Conservation (phyloP, 2,329 filamentous ascomycete genomes). For the Monosporascus sp. region DNA sequence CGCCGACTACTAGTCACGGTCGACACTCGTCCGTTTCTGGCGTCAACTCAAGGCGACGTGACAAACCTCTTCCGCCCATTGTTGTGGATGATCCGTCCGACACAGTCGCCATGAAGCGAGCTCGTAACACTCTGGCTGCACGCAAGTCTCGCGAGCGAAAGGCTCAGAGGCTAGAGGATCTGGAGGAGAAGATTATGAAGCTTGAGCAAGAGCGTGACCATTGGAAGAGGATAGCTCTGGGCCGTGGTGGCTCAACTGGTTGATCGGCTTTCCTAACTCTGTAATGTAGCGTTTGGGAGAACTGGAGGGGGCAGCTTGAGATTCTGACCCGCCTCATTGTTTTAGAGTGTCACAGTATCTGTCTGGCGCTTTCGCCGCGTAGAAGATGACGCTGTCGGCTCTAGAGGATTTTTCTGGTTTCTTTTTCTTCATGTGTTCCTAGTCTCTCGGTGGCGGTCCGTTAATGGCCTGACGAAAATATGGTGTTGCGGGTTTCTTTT, state of each 20-base stretch:
- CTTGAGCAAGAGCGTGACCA: constrained; percentile 62
- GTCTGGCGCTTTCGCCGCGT: constrained; percentile 19
- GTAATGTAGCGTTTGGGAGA: constrained; percentile 17
- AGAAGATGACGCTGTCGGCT: constrained; percentile 18
- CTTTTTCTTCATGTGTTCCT: constrained; percentile 16
- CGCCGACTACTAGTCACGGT: constrained; percentile 36
- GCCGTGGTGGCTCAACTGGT: constrained; percentile 30
- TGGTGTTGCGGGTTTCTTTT: constrained; percentile 1
- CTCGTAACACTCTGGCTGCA: constrained; percentile 87
- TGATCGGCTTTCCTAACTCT: constrained; percentile 18
- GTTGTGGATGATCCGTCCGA: constrained; percentile 69
- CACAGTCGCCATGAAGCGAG: constrained; percentile 81
- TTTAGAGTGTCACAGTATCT: constrained; percentile 18
- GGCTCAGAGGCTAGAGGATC: constrained; percentile 65
- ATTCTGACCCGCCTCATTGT: constrained; percentile 17
- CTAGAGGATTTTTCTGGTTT: constrained; percentile 11
- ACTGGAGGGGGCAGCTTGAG: constrained; percentile 28
- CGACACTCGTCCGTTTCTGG: constrained; percentile 67
- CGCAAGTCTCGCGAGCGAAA: constrained; percentile 90
- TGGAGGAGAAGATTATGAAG: constrained; percentile 69
- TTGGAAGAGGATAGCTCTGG: constrained; percentile 55
- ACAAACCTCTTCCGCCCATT: constrained; percentile 77
- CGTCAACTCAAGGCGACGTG: constrained; percentile 67
- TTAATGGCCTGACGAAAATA: background rate
- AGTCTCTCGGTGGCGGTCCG: background rate